These are phyloP conservation scores for Tetrahymena elliotti DNA, from an alignment of 73 alveolate species.

Conservation along the genomic window DNA sequence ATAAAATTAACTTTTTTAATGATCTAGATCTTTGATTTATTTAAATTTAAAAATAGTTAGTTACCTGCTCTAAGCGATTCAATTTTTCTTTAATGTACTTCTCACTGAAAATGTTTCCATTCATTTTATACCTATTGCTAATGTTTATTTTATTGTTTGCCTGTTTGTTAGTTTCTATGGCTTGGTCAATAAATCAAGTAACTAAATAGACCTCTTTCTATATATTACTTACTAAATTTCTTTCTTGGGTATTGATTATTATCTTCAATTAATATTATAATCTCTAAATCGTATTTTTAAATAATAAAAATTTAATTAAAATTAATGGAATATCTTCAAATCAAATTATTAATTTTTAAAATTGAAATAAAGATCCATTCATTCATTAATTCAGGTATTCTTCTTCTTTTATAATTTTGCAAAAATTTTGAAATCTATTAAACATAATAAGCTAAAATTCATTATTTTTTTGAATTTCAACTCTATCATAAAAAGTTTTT, in stretches of 20 bases:
- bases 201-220: background rate
- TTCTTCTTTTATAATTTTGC: background rate
- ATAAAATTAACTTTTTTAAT: too few relatives aligned
- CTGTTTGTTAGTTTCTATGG: background rate
- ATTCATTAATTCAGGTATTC: too few relatives aligned
- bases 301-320: background rate
- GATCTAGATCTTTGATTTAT: background rate
- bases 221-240: background rate
- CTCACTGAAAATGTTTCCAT: background rate
- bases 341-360: background rate
- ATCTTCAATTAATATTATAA: background rate
- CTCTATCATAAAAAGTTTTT: too few relatives aligned
- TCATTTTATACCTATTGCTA: background rate
- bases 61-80: background rate
- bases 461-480: too few relatives aligned
- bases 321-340: background rate
- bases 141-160: too few relatives aligned
- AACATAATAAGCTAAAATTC: too few relatives aligned
- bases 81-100: background rate
- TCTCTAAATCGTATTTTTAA: background rate
- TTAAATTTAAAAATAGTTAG: background rate
- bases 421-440: background rate
- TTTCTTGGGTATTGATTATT: background rate
- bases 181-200: background rate
- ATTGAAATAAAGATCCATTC: background rate